Conservation (phyloP, 208 protist species). For the Phytomonas sp. region DNA sequence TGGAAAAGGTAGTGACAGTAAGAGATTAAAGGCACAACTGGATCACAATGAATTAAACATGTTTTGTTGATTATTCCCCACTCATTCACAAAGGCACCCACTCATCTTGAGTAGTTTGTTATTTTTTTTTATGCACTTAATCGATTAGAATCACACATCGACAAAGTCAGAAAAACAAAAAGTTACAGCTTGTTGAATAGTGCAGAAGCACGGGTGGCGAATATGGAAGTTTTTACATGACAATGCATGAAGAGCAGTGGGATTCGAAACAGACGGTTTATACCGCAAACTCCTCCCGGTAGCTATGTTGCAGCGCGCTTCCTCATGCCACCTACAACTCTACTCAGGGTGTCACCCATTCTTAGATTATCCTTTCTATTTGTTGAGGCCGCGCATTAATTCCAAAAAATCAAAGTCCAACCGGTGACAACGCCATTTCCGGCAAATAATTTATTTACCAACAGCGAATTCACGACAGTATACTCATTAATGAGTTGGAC, state of each 20-base stretch:
- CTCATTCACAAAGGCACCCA: background rate
- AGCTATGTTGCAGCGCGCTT: background rate
- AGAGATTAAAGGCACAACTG: background rate
- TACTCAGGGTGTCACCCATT: background rate
- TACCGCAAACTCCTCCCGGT: too few relatives aligned
- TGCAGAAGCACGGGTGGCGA: background rate
- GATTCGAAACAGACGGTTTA: background rate
- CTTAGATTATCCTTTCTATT: background rate
- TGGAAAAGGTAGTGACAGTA: background rate
- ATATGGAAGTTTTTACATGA: background rate
- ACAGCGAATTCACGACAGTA: too few relatives aligned
- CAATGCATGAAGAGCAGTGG: background rate
- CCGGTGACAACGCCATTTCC: background rate
- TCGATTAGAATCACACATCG: background rate
- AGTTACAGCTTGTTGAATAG: background rate
- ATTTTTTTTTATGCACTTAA: background rate
- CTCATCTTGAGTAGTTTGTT: background rate
- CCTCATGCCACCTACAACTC: background rate
- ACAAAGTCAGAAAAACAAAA: background rate
- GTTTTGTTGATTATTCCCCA: background rate
- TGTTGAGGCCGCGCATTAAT: background rate
- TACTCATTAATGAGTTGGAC: too few relatives aligned
- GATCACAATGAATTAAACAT: background rate
- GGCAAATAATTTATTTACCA: background rate
- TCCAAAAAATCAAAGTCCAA: background rate